Evolutionary conservation across 371 early-diverging fungal genomes (phyloP).

Genomic region (Lichtheimia ornata): DNA sequence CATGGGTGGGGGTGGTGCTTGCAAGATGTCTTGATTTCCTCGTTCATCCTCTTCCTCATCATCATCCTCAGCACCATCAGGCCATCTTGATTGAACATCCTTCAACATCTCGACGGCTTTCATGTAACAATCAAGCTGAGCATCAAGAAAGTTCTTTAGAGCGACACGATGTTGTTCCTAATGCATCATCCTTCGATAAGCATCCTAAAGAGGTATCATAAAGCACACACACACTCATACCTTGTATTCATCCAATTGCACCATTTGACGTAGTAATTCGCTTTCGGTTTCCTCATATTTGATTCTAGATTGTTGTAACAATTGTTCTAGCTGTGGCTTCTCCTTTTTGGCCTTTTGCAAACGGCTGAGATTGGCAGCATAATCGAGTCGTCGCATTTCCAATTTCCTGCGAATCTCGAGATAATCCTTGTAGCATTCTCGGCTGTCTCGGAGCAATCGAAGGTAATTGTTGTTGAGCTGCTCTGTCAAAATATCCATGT

Average conservation of each 20-base stretch:
- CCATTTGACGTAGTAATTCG: slow-evolving; percentile 66
- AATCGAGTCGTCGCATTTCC: slow-evolving; percentile 87
- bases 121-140: slow-evolving; percentile 53
- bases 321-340: slow-evolving; percentile 87
- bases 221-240: no score
- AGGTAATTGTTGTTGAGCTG: slow-evolving; percentile 48
- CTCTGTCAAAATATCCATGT: slow-evolving; percentile 56
- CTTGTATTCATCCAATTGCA: slow-evolving; percentile 68
- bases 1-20: background rate
- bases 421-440: slow-evolving; percentile 65
- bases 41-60: background rate
- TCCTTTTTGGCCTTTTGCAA: slow-evolving; percentile 89
- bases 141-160: slow-evolving; percentile 54
- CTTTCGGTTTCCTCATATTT: slow-evolving; percentile 91
- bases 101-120: slow-evolving; percentile 43
- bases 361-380: slow-evolving; percentile 87
- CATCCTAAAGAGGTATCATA: no score
- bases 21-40: no score
- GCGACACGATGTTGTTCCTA: slow-evolving; percentile 61
- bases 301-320: slow-evolving; percentile 82
- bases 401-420: slow-evolving; percentile 77
- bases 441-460: slow-evolving; percentile 37
- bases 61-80: slow-evolving; percentile 10
- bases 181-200: background rate
- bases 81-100: slow-evolving; percentile 10